Evolutionary conservation across 805 yeast species (phyloP), one percentile per base, ranked within the genome.

Genomic region (Candida succiphila): DNA sequence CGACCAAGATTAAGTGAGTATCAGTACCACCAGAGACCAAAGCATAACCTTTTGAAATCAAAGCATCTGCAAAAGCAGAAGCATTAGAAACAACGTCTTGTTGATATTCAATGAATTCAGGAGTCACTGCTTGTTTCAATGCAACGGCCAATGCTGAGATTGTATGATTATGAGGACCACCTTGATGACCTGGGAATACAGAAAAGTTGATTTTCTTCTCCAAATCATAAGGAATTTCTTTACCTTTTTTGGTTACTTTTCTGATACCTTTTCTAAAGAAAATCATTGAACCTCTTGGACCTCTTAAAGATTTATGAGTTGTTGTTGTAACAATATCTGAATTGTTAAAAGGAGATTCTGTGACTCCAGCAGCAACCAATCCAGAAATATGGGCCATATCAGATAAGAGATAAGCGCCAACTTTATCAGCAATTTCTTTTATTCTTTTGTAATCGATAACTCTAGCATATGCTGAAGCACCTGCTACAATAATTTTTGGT

Each of bases 381-480:
- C 98, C 98, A 17, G 96, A 85, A 43, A 87, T 89, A 60, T 89
- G 98, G 22, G 98, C 96, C 97, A 89, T 89, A 58, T 89, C 98
- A 36, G 85, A 78, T 61, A 89, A 64, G 41, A 89, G 67, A 60
- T 88, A 88, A 32, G 97, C 96, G 45, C 94, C 95, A 44, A 87
- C 94, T 44, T 75, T 78, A 62, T 86, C 89, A 31, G 96, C 92
- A 45, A 89, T 89, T 59, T 78, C 75, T 52, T 81, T 77, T 86
- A 89, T 85, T 65, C 84, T 77, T 57, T 72, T 72, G 70, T 88
- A 89, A 63, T 89, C 96, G 46, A 89, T 78, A 39, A 81, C 65
- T 60, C 97, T 75, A 42, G 92, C 79, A 62, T 89, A 89, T 33
- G 98, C 97, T 35, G 96, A 86, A 37, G 98, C 84, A 57, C 98